These are phyloP conservation scores for Crotalaria pallida DNA, from an alignment of 306 rosid species.

Conservation along the genomic window DNA sequence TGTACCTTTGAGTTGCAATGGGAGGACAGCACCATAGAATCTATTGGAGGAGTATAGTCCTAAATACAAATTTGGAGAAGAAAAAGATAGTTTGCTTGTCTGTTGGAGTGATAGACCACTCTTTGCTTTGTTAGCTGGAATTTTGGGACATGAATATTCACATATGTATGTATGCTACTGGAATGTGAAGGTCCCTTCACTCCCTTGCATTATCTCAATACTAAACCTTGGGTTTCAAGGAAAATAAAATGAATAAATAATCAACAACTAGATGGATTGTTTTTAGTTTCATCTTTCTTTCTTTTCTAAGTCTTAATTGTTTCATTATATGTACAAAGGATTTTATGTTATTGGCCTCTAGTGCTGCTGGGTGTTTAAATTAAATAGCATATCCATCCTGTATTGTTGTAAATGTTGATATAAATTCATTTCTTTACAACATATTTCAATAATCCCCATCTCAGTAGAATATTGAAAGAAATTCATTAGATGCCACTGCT, in stretches of 20 bases:
- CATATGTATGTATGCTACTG: neutral
- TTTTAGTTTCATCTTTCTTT: slow-evolving; percentile 3
- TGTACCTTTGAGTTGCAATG: slow-evolving; percentile 47
- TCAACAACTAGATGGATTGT: slow-evolving; percentile 10
- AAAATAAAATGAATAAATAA: neutral
- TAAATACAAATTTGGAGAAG: slow-evolving; percentile 55
- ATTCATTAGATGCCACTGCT: neutral
- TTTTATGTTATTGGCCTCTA: neutral
- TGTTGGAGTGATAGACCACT: slow-evolving; percentile 56
- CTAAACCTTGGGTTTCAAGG: neutral
- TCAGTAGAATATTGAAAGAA: neutral
- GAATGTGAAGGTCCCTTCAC: neutral
- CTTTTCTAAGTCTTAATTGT: slow-evolving; percentile 1
- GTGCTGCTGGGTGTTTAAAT: slow-evolving; percentile 3
- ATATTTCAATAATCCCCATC: neutral
- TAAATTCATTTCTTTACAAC: slow-evolving; percentile 15
- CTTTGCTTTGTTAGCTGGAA: slow-evolving; percentile 55
- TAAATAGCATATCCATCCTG: neutral
- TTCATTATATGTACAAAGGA: slow-evolving; percentile 30
- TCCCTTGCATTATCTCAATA: neutral
- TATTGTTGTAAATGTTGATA: slow-evolving; percentile 15
- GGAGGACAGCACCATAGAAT: slow-evolving; percentile 43
- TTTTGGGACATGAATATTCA: slow-evolving; percentile 23
- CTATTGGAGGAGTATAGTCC: slow-evolving; percentile 43
- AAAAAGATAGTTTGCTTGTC: slow-evolving; percentile 42